Percentiles rank a stretch among this genome's conserved stretches.
Conservation (phyloP, 306 rosid genomes). For the Lagenaria siceraria region DNA sequence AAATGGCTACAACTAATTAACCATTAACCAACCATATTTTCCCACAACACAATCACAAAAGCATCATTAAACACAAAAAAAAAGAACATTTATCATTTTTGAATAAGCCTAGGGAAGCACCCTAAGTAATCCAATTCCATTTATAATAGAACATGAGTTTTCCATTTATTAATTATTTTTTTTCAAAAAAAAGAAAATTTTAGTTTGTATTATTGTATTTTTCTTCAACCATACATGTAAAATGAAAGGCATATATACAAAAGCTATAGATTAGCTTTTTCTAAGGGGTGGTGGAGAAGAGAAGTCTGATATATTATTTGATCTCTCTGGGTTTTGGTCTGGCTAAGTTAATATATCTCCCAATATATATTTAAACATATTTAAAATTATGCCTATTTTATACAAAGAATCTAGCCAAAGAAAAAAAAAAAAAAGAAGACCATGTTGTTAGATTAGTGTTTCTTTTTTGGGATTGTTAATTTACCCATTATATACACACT, state of each 20-base stretch:
- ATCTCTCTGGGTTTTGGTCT: not conserved
- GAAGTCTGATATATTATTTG: not conserved
- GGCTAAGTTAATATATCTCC: not conserved
- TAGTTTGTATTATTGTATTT: not conserved
- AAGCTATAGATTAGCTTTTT: not conserved
- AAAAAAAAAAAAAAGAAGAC: not conserved
- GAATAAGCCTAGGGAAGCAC: not conserved
- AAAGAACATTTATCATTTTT: not conserved
- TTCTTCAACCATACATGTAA: not conserved
- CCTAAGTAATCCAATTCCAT: not conserved
- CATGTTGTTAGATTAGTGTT: not conserved
- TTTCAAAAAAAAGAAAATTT: not conserved
- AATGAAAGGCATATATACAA: conserved; percentile 1
- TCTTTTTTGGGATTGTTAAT: not conserved
- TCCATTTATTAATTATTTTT: conserved; percentile 4
- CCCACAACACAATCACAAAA: not conserved
- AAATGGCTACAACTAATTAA: not conserved
- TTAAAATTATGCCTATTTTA: not conserved
- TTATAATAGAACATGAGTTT: conserved; percentile 24
- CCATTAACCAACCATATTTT: not conserved
- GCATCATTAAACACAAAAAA: not conserved
- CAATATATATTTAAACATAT: not conserved
- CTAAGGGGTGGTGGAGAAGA: conserved; percentile 7
- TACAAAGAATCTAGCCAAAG: not conserved
- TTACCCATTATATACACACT: not conserved